Evolutionary conservation across 805 yeast genomes (phyloP), one percentile per base, ranked within the genome.

Genomic region (Saturnispora besseyi): DNA sequence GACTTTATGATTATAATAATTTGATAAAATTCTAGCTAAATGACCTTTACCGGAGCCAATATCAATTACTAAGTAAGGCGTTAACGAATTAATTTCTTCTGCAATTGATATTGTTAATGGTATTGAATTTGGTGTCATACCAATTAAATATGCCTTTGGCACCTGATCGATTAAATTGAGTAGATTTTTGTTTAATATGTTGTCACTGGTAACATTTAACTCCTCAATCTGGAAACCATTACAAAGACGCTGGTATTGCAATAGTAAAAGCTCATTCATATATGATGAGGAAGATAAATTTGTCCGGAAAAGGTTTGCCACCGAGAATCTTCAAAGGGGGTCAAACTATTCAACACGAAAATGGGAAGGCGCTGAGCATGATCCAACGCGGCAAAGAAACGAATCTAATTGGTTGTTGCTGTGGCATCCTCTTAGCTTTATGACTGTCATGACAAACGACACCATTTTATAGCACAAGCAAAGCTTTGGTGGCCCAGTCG

Each of bases 401-500:
- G 7, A 5, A 18, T 10, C n/a, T 34, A 21, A 34, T 34, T 34
- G 37, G 37, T n/a, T 34, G 37, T 18, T 34, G 12, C 15, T 13
- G 11, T n/a, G 21, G 12, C 10, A 5, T 34, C 7, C 21, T 9
- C 21, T 5, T n/a, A 9, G 10, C 21, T 0, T n/a, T 11, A 11
- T 18, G 18, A 2, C 18, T 18, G 18, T 18, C 18, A 18, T 18
- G 18, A 2, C 2, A 18, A 9, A 28, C 21, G 12, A 15, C 12
- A 18, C 1, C 22, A 12, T 24, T 32, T 9, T 30, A 31, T 11
- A 8, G 6, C 3, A 5, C 18, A 40, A 21, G 11, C 5, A 26
- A 7, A 8, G 66, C 64, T 62, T 56, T 60, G 56, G 65, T 62
- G 66, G 66, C 66, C 64, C 66, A 62, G 65, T 57, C 58, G 66